These are phyloP conservation scores for Cicer pinnatifidum DNA, from an alignment of 306 rosid genomes.

Conservation along the genomic window DNA sequence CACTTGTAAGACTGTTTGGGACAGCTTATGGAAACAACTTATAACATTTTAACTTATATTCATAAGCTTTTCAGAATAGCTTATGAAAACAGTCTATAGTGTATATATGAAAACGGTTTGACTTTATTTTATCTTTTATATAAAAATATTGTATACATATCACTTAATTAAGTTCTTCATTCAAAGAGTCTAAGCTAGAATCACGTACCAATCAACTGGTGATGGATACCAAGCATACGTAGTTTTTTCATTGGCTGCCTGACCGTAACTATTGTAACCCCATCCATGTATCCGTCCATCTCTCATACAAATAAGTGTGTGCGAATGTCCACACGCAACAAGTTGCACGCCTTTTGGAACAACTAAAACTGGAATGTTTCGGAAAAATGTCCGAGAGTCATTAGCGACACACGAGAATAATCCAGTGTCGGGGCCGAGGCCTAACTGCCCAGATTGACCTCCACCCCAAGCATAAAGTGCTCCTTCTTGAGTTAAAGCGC, in stretches of 20 bases:
- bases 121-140: no score
- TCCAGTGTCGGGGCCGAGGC: constrained; percentile 87
- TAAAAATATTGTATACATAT: no score
- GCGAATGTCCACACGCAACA: constrained; percentile 91
- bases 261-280: constrained; percentile 97
- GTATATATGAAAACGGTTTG: no score
- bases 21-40: no score
- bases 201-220: constrained; percentile 86
- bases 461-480: constrained; percentile 98
- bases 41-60: no score
- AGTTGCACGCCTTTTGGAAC: constrained; percentile 79
- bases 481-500: constrained; percentile 78
- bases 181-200: neutral
- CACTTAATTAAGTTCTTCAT: no score
- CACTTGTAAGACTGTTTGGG: no score
- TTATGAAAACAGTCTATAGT: no score
- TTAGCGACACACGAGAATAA: constrained; percentile 70
- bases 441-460: constrained; percentile 87
- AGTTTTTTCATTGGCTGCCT: constrained; percentile 89
- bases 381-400: constrained; percentile 65
- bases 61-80: no score
- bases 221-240: constrained; percentile 98
- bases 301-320: constrained; percentile 70
- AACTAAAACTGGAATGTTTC: constrained; percentile 77
- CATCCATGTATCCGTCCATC: constrained; percentile 96